Base-by-base conservation (phyloP, 2,329 filamentous ascomycete genomes). In the Penicillium vulpinum region DNA sequence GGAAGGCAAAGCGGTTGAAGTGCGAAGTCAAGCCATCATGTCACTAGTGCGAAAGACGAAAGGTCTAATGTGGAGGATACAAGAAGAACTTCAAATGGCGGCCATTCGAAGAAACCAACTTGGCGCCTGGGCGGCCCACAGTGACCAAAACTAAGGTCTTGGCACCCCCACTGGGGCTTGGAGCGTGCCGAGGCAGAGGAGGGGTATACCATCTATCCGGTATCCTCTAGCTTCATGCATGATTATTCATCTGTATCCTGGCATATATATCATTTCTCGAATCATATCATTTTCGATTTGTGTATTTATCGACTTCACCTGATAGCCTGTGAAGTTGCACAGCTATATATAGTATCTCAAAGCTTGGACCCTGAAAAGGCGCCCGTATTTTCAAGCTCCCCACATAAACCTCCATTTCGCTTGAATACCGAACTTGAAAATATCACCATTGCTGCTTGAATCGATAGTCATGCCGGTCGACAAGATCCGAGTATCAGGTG, bases 11-110 rank as follows among this genome's bases (percentile, higher is more conserved):
- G 74, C 80, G 88, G 57, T 76, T 90, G 51, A 90, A 90, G 75
- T 90, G 88, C 74, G 88, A 90, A 76, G 84, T 83, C 44, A 89
- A 90, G 63, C 88, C 87, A 0, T 81, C 79, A 22, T 89, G 87
- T 66, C 78, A 84, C 57, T 86, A 89, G 75, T 89, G 87, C 68
- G 78, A 84, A 44, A 84, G 83, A 64, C 80, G 87, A 51, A 85
- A 82, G 60, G 86, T 90, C 22, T 70, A 77, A 4, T 90, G 88
- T 68, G 87, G 87, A 57, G 88, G 88, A 35, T 90, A 90, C 74
- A 88, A 85, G 72, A 90, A 88, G 70, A 85, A 88, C 70, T 90
- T 89, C 76, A 89, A 90, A 78, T 90, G 88, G 88, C 80, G 86
- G 51, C 82, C 86, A 0, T 89, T 89, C 64, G 86, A 87, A 67